These are phyloP conservation scores for Cyphellophora europaea DNA, from an alignment of 2,329 filamentous ascomycete species.

Conservation along the genomic window DNA sequence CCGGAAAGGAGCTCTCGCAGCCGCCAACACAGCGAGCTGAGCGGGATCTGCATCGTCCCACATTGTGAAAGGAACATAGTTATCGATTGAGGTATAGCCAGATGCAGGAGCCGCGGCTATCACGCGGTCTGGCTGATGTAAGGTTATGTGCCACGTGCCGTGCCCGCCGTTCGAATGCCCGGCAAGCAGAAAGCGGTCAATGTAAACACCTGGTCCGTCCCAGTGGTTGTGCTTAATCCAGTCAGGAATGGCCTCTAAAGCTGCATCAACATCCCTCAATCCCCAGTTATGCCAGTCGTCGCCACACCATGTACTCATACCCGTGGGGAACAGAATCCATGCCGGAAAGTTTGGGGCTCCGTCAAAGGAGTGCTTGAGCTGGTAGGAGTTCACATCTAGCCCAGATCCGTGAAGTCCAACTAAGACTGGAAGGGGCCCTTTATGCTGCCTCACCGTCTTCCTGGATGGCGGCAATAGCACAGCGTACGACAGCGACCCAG, in stretches of 20 bases:
- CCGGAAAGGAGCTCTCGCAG: constrained; percentile 41
- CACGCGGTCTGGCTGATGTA: constrained; percentile 47
- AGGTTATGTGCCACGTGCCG: constrained; percentile 47
- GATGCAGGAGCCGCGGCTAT: constrained; percentile 49
- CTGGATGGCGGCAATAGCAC: constrained; percentile 48
- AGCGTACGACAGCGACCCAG: constrained; percentile 47
- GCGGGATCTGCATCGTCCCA: constrained; percentile 47
- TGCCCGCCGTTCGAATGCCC: constrained; percentile 55
- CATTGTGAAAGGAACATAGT: constrained; percentile 49
- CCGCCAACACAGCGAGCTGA: constrained; percentile 37
- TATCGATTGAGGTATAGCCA: constrained; percentile 49
- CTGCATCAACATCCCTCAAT: constrained; percentile 45
- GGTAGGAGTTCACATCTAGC: constrained; percentile 41
- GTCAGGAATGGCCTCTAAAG: constrained; percentile 35
- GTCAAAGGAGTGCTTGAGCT: constrained; percentile 40
- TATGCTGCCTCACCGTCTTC: too few species aligned
- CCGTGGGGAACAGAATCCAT: constrained; percentile 48
- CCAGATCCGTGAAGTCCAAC: constrained; percentile 48
- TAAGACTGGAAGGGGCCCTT: constrained; percentile 43
- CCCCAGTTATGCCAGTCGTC: constrained; percentile 56
- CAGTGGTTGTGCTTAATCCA: constrained; percentile 43
- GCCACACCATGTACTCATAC: constrained; percentile 49
- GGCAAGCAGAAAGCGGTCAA: constrained; percentile 39
- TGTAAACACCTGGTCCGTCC: constrained; percentile 37
- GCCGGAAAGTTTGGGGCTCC: constrained; percentile 42